Evolutionary conservation across 2,329 filamentous ascomycete species (phyloP).

Genomic region (Fusarium austroafricanum): DNA sequence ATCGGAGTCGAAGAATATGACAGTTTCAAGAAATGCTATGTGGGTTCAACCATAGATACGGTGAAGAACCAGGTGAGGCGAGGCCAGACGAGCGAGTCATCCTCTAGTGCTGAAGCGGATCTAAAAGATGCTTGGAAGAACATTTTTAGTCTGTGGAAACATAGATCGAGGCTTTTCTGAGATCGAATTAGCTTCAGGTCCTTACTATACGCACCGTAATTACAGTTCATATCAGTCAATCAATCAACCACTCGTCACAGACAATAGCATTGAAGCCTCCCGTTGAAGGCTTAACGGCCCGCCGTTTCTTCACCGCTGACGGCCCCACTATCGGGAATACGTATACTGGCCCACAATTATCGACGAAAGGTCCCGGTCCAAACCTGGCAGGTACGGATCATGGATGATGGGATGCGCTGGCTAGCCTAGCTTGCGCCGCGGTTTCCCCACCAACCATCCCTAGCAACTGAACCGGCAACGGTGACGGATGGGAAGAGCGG

Average conservation of each 20-base stretch:
- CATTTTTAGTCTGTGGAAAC: neutral
- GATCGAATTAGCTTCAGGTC: neutral
- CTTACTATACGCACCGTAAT: neutral
- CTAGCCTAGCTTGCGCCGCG: conserved; percentile 20
- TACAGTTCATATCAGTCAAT: neutral
- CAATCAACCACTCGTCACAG: neutral
- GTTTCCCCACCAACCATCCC: conserved; percentile 40
- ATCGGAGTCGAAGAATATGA: conserved; percentile 11
- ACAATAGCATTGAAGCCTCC: conserved; percentile 10
- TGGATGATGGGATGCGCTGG: conserved; percentile 28
- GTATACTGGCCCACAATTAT: conserved; percentile 14
- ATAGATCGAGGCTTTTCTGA: neutral
- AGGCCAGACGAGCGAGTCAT: conserved; percentile 2
- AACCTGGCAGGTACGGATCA: conserved; percentile 28
- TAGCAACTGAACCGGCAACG: conserved; percentile 16
- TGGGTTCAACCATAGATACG: conserved; percentile 24
- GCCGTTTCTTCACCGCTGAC: conserved; percentile 19
- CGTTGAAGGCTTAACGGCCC: neutral
- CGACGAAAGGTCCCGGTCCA: conserved; percentile 7
- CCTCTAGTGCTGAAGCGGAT: neutral
- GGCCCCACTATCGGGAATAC: conserved; percentile 7
- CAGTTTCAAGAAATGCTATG: conserved; percentile 11
- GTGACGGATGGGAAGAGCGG: conserved; percentile 20
- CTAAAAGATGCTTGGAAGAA: neutral
- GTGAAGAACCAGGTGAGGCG: conserved; percentile 14